Evolutionary conservation across 495 filamentous ascomycete species (phyloP), one percentile per base, ranked within the genome.

Genomic region (Penicillium ucsense): DNA sequence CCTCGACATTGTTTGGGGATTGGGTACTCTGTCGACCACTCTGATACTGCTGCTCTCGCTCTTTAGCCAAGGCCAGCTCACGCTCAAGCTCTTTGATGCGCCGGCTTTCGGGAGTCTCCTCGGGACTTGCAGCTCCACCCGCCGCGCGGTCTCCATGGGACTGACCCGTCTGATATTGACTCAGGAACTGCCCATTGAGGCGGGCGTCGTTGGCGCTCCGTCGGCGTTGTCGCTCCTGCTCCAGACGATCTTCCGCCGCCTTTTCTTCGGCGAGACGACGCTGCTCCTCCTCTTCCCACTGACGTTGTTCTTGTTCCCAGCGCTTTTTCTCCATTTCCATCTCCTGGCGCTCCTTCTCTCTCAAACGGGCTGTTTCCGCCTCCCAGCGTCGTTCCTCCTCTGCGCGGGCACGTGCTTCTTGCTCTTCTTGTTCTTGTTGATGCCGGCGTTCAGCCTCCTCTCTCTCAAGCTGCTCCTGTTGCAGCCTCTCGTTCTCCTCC

Each of bases 31-130:
- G 81, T 38, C 89, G 80, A 60, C 90, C 89, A 36, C 72, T 74
- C 63, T 95, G 78, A 56, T 96, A 98, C 59, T 88, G 75, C 35
- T 74, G 76, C 59, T 98, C 92, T 7, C 92, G 82, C 52, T 91
- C 82, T 51, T 89, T 85, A 3, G 92, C 92, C 51, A 81, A 71
- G 59, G 89, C 85, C 2, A 98, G 75, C 62, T 97, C 85, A 30
- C 80, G 75, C 63, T 96, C 92, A 7, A 97, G 75, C 56, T 95
- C 81, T 52, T 79, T 77, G 48, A 97, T 81, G 36, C 88, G 81
- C n/a, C 74, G 78, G 20, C 66, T 69, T 55, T 79, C 77, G 55
- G 63, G 63, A 52, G 61, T 59, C 43, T 57, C 76, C 51, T 71
- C 67, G 31, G 11, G 35, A 8, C 57, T 38, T 2, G 43, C 47